These are phyloP conservation scores for Plectosphaerella sp. DNA, from an alignment of 2,329 filamentous ascomycete species.

Conservation along the genomic window DNA sequence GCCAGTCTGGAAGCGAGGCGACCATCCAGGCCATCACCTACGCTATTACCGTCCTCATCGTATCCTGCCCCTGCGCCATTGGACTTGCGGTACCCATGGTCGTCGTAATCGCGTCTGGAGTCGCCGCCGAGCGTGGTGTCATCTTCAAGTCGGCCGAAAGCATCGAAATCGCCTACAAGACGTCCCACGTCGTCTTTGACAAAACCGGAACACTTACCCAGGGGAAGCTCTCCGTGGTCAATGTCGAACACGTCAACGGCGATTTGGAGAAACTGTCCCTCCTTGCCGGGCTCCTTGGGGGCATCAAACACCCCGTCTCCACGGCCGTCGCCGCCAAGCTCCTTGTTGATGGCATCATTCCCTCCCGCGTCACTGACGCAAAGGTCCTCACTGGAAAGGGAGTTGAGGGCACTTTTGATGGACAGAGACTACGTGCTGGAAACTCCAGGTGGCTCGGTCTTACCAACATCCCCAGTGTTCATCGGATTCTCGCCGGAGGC, in stretches of 20 bases:
- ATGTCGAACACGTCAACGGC: conserved; percentile 23
- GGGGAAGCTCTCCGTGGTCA: conserved; percentile 43
- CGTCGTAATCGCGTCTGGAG: conserved; percentile 63
- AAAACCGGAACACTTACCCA: conserved; percentile 74
- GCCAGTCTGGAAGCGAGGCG: conserved; percentile 40
- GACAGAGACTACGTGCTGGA: conserved; percentile 36
- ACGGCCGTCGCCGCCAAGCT: conserved; percentile 39
- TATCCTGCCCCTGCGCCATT: conserved; percentile 77
- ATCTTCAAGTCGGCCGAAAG: conserved; percentile 64
- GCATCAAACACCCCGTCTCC: conserved; percentile 49
- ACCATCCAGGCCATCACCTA: conserved; percentile 63
- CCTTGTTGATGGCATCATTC: conserved; percentile 8
- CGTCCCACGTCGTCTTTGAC: conserved; percentile 69
- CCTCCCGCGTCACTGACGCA: conserved; percentile 19
- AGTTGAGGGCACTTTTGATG: conserved; percentile 29
- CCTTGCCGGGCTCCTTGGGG: conserved; percentile 21
- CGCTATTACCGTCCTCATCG: conserved; percentile 65
- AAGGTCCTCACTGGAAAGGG: conserved; percentile 41
- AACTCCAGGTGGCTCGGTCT: conserved; percentile 44
- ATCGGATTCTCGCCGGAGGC: conserved; percentile 26
- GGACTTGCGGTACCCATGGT: conserved; percentile 76
- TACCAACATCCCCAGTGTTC: conserved; percentile 23
- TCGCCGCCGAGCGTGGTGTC: conserved; percentile 60
- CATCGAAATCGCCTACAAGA: conserved; percentile 58
- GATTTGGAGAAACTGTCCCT: conserved; percentile 1